Evolutionary conservation across 1,284 basidiomycete species (phyloP), one percentile per base, ranked within the genome.

Genomic region (Porogramme epimiltina): DNA sequence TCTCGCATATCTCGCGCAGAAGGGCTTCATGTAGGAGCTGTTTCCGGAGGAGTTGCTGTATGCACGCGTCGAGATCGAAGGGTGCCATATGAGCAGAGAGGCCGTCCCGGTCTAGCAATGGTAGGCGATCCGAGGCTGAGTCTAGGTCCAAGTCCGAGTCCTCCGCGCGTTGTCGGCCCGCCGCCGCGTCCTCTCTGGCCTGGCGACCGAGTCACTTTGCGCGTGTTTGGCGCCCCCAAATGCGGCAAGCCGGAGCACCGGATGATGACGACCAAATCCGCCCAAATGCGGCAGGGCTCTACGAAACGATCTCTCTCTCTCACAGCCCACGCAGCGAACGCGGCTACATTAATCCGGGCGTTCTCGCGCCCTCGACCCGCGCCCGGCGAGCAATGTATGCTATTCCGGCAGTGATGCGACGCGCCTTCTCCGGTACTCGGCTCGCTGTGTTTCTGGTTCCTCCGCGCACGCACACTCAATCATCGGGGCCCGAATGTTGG

Each of bases 1-100:
- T 97, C 66, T 96, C 95, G 78, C 95, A 98, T 79, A 98, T 96
- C 78, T 98, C 95, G 51, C 94, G 87, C 45, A 98, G 71, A 20
- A 97, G 79, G 2, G 91, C 89, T 73, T 98, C 95, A 63, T 94
- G 94, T 4, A 98, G 78, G 13, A 98, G 84, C 65, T 96, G 93
- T 76, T 98, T 98, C 53, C 87, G 81, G 31, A 94, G 82, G 51
- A 97, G 79, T 66, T 93, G 91, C 66, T 91, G 80, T 70, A 98
- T 96, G 72, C 93, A 96, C 59, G 91, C 91, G 78, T 96, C 93
- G 69, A 96, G 87, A 78, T 96, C 91, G 78, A 96, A 95, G 63
- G 92, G 90, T 52, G 90, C 88, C 91, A 93, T 93, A 66, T 44
- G 49, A 43, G 47, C 40, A 44, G 38, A 22, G 37, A n/a, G n/a